These are phyloP conservation scores for Quambalaria eucalypti DNA, from an alignment of 1,284 basidiomycete genomes.

Conservation along the genomic window DNA sequence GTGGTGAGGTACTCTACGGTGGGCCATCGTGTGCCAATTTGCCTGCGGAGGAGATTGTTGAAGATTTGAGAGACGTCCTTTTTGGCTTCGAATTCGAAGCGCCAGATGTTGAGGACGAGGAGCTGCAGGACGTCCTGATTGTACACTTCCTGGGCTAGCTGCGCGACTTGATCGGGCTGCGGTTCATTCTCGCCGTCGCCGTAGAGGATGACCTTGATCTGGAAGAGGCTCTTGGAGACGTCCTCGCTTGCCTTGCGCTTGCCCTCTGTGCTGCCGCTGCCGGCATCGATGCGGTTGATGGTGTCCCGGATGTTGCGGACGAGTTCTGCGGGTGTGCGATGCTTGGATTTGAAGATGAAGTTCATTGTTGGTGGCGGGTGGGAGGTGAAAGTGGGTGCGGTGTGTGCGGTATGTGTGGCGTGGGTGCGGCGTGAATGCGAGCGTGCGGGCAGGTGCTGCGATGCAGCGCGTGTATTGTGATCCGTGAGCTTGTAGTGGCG, in stretches of 20 bases:
- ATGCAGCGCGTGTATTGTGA: too few species aligned
- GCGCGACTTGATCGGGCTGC: constrained; percentile 55
- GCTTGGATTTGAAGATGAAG: constrained; percentile 44
- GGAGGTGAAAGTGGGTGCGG: too few species aligned
- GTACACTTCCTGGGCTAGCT: constrained; percentile 92
- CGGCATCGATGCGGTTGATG: constrained; percentile 26
- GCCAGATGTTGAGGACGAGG: constrained; percentile 69
- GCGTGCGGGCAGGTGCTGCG: too few species aligned
- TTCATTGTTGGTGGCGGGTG: constrained; percentile 42
- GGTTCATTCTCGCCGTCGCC: constrained; percentile 72
- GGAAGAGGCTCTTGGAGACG: constrained; percentile 74
- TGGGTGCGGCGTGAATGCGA: too few species aligned
- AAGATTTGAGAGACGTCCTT: constrained; percentile 97
- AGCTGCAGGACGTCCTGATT: constrained; percentile 74
- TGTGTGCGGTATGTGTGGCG: too few species aligned
- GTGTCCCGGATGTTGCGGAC: constrained; percentile 35
- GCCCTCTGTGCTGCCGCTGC: constrained; percentile 3
- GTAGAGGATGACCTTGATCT: constrained; percentile 74
- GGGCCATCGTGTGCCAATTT: constrained; percentile 83
- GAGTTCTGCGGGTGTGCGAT: constrained; percentile 38
- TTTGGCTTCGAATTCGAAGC: constrained; percentile 81
- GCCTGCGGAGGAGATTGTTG: constrained; percentile 84
- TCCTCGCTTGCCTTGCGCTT: constrained; percentile 56
- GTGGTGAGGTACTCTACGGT: constrained; percentile 86
- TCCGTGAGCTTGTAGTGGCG: too few species aligned